Base-by-base conservation (phyloP, 495 filamentous ascomycete genomes). In the Endocarpon pusillum region DNA sequence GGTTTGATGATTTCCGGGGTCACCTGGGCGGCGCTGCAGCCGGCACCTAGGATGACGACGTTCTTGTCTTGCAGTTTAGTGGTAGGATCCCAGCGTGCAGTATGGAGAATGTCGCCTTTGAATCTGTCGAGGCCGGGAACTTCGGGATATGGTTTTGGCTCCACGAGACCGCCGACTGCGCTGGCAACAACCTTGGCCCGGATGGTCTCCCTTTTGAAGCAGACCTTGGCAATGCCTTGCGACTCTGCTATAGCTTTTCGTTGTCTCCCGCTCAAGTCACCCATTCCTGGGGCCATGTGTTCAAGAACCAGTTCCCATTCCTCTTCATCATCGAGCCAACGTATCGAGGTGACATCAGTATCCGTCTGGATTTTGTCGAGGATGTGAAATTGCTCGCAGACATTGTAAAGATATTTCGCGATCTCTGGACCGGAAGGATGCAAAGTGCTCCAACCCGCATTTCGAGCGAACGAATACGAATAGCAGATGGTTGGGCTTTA, bases 41-140 rank as follows among this genome's bases (percentile, higher is more conserved):
- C 73, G 8, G 72, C 72, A 3, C 73, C 73, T 33, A 78, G 46
- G 16, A 78, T 56, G 24, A 73, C 55, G 4, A 78, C 62, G 26
- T 64, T 48, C 41, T 75, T 76, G 12, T 52, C 55, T 4, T 43
- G 40, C 21, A 71, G 45, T 21, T 66, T 51, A 11, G 65, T 42
- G 4, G 48, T 42, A 10, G 55, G 41, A 24, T 66, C 40, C 73
- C 73, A 78, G 17, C 65, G 47, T 4, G 69, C 66, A 1, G 73
- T 67, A 40, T 78, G 73, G 26, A 71, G 60, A 27, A 74, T 56
- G 1, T 49, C 41, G 2, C 73, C 73, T 40, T 61, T 28, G 42
- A 76, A 78, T 0, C 39, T 41, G 7, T 73, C 65, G 21, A 62
- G 48, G 1, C 70, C 73, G 0, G 62, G 58, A 20, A 77, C 60